Base-by-base conservation (phyloP, 495 filamentous ascomycete species). In the Bathelium albidoporum region DNA sequence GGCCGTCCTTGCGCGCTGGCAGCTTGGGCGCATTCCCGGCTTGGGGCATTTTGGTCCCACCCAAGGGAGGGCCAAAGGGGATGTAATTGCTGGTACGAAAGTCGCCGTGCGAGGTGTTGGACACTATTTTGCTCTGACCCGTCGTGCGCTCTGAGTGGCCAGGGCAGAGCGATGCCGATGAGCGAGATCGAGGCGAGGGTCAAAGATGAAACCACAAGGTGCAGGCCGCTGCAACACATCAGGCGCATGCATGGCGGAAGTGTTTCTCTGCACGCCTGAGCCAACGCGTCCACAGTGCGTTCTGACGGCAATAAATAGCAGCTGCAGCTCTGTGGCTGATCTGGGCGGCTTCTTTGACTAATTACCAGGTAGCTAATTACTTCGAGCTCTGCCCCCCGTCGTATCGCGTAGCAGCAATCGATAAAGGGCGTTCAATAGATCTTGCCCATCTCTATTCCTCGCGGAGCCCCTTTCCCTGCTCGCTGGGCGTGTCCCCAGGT, bases 1-100 rank as follows among this genome's bases (percentile, higher is more conserved):
- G 82, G 69, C 80, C 77, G 71, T 90, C 81, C 65, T 82, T 79
- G 65, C 84, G 80, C 62, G 74, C 77, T 45, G 62, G 62, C 18
- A 63, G n/a, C 60, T 45, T 55, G 11, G 60, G 12, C n/a, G 22
- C 4, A 3, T 2, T 26, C 2, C 49, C 24, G 11, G 24, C 7
- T 26, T 55, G 49, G 22, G 49, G 22, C 49, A 55, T 55, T n/a
- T 26, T 55, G 7, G 49, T 20, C 29, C 11, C 20, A 39, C 18
- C 11, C 5, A 20, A 49, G 14, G 18, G 14, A 49, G 44, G 20
- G 44, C 11, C 20, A 5, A 5, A 20, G 44, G 18, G 14, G 34
- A 5, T 39, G 14, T 49, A 16, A 18, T 49, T 49, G 44, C 14
- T 49, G 44, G 11, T n/a, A n/a, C n/a, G n/a, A 49, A 49, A 22